Base-by-base conservation (phyloP, 768 basidiomycete genomes). In the Panaeolus cyanescens region DNA sequence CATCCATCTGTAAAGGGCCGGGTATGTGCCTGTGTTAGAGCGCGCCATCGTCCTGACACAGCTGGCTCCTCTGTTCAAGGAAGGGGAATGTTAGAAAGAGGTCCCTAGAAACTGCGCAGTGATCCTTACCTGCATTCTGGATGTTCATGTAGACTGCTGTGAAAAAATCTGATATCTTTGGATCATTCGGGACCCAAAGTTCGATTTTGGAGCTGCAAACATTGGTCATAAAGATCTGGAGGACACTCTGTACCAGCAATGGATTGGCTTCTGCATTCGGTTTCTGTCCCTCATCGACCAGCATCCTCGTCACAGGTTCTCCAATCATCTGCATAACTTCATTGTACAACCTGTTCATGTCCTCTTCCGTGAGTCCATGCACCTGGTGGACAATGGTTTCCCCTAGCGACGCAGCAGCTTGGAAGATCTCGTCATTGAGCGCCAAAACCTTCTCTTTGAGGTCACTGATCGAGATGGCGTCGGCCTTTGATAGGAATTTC, bases 341-440 rank as follows among this genome's bases (percentile, higher is more conserved):
- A 8, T 30, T 39, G 10, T 33, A 58, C 25, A 57, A 56, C 34
- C 45, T 32, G 6, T 30, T 19, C 37, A 55, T 10, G 15, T 60
- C 59, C 72, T 59, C 59, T 32, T 59, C 20, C n/a, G 31, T 54
- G 15, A 58, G 25, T 5, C 32, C 56, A 28, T 58, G 39, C 30
- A 40, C 0, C 9, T 31, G 53, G 31, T 45, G 59, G 33, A 45
- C 70, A 69, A 80, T 79, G 1, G 74, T 55, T 53, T 83, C 83
- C 1, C 83, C 77, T 59, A 85, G 76, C 59, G 72, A 75, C 0
- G 80, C 79, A 2, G 83, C 80, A 15, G 77, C 77, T 64, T 85
- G 82, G 32, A 76, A 76, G 31, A 84, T 80, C 61, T 80, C 79
- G 5, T 79, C 70, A 63, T 85, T 85, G n/a, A 87, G 68, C 20